These are phyloP conservation scores for Drechmeria coniospora DNA, from an alignment of 2,329 filamentous ascomycete genomes.

Conservation along the genomic window DNA sequence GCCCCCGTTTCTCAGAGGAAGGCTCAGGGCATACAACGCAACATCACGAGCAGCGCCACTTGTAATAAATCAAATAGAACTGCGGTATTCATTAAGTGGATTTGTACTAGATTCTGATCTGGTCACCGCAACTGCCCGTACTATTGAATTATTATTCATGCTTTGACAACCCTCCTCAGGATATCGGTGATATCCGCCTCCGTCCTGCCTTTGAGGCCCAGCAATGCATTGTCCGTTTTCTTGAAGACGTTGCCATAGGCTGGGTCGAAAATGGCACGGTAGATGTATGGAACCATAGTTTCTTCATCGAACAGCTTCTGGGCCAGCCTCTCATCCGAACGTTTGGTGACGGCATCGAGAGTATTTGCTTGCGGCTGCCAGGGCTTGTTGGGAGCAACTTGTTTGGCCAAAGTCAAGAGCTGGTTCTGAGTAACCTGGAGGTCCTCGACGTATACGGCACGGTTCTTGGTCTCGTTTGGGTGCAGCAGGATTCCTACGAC, in stretches of 20 bases:
- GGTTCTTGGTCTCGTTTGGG: constrained; percentile 37
- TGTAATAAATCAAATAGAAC: too few species aligned
- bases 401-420: constrained; percentile 30
- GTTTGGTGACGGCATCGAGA: constrained; percentile 12
- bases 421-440: constrained; percentile 28
- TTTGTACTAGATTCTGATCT: too few species aligned
- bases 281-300: constrained; percentile 18
- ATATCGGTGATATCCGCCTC: constrained; percentile 23
- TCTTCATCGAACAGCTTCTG: constrained; percentile 13
- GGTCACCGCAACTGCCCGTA: too few species aligned
- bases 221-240: constrained; percentile 25
- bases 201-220: constrained; percentile 26
- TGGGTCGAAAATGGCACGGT: constrained; percentile 15
- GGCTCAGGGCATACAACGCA: too few species aligned
- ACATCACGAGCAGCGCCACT: too few species aligned
- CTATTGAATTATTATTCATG: neutral
- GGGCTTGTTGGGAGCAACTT: constrained; percentile 25
- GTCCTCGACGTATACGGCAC: constrained; percentile 28
- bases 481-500: constrained; percentile 33
- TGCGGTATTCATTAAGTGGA: too few species aligned
- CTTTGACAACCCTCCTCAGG: constrained; percentile 7
- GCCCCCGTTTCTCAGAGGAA: too few species aligned
- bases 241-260: constrained; percentile 17
- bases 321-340: constrained; percentile 14
- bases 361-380: constrained; percentile 28